Base-by-base conservation (phyloP, 2,329 filamentous ascomycete genomes). In the Colletotrichum filicis region DNA sequence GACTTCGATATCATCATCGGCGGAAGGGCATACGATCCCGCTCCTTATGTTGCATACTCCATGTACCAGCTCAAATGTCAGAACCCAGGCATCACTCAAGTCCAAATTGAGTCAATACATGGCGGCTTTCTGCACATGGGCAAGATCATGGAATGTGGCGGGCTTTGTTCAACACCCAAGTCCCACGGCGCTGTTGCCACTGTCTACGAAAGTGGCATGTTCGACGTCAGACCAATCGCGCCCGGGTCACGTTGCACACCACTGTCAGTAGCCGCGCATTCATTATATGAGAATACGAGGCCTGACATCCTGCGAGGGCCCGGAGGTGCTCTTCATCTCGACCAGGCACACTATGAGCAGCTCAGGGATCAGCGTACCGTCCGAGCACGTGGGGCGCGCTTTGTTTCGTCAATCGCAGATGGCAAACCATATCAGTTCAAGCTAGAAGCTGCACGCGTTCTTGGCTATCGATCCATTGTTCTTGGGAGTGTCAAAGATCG, bases 101-200 rank as follows among this genome's bases (percentile, higher is more conserved):
- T 52, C 5, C 60, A 65, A 2, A 1, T 42, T 19, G 79, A 80
- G 0, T 67, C 79, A 1, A 55, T 76, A 0, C 59, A 79, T 2
- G 86, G 85, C 0, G 81, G 81, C 0, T 83, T 85, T 42, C 80
- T 80, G 8, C 87, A 89, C 75, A 88, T 90, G 86, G 88, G 88
- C 9, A 89, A 90, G 79, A 86, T 89, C 11, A 81, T 89, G 78
- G 88, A 89, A 74, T 90, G 87, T 24, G 87, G 87, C 1, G 82
- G 85, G 0, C 75, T 81, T 1, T 89, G 87, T 75, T 83, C 86
- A 0, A 77, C 79, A 0, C 88, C 87, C 0, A 90, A 89, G 69
- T 82, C 83, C 0, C 78, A 78, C 3, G 84, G 82, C 5, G 84
- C 83, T 4, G 76, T 84, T 0, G 83, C 85, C 0, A 85, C 83